phyloP scores from a whole-genome alignment of 345 rosid species.

The Abelmoschus esculentus region DNA sequence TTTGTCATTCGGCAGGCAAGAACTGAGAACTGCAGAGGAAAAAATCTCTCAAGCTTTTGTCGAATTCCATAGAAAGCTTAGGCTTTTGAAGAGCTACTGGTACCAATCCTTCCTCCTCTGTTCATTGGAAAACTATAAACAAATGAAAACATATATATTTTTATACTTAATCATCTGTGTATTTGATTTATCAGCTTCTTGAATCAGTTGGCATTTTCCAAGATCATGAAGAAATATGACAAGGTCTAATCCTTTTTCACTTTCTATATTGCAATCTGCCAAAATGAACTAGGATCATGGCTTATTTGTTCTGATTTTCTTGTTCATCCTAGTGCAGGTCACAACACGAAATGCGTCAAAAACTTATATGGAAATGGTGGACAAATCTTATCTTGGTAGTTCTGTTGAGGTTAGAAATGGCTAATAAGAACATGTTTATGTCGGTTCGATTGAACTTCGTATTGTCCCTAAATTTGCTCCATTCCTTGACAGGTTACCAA shows the following conservation, averaged over 20 bases:
- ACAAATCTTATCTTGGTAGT: constrained; percentile 57
- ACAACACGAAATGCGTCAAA: constrained; percentile 55
- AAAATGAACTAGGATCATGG: background rate
- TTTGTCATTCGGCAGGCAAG: constrained; percentile 28
- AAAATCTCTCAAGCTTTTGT: constrained; percentile 36
- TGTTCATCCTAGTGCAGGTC: constrained; percentile 28
- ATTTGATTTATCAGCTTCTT: constrained; percentile 40
- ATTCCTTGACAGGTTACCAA: constrained; percentile 37
- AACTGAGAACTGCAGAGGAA: constrained; percentile 41
- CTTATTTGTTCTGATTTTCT: background rate
- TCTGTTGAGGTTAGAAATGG: constrained; percentile 50
- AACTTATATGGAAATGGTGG: constrained; percentile 58
- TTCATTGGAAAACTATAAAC: background rate
- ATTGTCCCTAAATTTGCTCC: background rate
- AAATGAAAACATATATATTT: background rate
- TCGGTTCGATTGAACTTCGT: no score
- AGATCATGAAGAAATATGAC: constrained; percentile 86
- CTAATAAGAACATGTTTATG: background rate
- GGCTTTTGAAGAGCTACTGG: constrained; percentile 53
- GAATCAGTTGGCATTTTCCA: constrained; percentile 67
- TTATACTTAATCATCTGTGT: background rate
- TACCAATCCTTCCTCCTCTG: constrained; percentile 8
- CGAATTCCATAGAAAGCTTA: constrained; percentile 55
- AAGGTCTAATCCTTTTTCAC: constrained; percentile 36
- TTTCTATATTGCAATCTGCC: background rate